phyloP scores from a whole-genome alignment of 192 early-diverging fungal genomes.

The Gaertneriomyces sp. region DNA sequence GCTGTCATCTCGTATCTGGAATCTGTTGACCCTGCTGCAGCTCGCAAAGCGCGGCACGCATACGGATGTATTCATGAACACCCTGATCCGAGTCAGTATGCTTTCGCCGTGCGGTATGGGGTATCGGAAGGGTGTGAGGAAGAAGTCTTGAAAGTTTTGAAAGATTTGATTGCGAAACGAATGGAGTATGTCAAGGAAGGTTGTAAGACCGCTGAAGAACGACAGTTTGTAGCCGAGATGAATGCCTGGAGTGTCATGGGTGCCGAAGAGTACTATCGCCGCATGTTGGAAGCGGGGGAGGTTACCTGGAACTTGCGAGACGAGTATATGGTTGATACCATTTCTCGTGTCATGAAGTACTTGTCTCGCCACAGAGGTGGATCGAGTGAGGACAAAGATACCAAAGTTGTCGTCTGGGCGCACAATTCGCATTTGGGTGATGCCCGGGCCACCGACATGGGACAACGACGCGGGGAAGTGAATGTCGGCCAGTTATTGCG shows the following conservation, averaged over 20 bases:
- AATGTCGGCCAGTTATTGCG: conserved; percentile 19
- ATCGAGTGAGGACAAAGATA: background rate
- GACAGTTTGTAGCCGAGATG: conserved; percentile 17
- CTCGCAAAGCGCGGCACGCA: conserved; percentile 5
- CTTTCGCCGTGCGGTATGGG: conserved; percentile 7
- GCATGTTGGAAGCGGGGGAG: conserved; percentile 18
- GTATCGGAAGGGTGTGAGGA: conserved; percentile 5
- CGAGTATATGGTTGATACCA: conserved; percentile 8
- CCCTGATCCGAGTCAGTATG: conserved; percentile 8
- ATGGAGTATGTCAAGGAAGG: conserved; percentile 1
- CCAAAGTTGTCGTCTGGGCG: conserved; percentile 20
- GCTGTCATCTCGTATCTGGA: conserved; percentile 2
- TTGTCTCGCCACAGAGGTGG: background rate
- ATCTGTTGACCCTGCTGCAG: conserved; percentile 6
- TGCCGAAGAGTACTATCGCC: conserved; percentile 22
- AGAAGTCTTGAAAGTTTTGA: conserved; percentile 13
- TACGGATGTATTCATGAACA: conserved; percentile 10
- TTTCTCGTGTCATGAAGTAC: background rate
- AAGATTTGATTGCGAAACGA: conserved; percentile 8
- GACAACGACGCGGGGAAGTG: conserved; percentile 11
- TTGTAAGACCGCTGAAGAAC: background rate
- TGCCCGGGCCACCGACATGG: conserved; percentile 17
- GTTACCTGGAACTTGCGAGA: conserved; percentile 21
- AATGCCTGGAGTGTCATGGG: conserved; percentile 16
- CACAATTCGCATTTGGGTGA: conserved; percentile 19